phyloP scores from a whole-genome alignment of 73 alveolate genomes.

The Breviolum minutum region DNA sequence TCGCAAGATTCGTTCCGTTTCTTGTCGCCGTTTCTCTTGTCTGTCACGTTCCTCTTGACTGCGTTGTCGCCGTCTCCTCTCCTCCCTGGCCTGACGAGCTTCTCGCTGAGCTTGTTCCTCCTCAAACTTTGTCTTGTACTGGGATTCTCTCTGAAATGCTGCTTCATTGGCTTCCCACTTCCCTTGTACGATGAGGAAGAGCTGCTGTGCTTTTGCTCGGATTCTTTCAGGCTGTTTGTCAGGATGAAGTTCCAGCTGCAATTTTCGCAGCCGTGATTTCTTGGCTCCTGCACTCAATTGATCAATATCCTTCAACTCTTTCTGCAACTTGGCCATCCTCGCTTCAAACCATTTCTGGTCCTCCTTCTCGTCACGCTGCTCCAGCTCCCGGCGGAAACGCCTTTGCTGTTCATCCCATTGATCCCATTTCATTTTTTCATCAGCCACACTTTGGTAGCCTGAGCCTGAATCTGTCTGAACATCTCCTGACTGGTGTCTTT shows the following conservation, averaged over 20 bases:
- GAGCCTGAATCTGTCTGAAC: not conserved
- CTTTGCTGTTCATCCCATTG: conserved; percentile 80
- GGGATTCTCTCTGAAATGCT: conserved; percentile 42
- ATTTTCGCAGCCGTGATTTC: conserved; percentile 36
- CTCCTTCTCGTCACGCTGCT: conserved; percentile 66
- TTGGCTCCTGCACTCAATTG: conserved; percentile 8
- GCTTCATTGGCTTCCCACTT: conserved; percentile 83
- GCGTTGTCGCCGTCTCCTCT: conserved; percentile 47
- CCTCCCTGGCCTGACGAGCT: conserved; percentile 49
- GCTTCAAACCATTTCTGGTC: conserved; percentile 35
- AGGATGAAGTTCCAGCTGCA: conserved; percentile 92
- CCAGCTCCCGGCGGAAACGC: conserved; percentile 44
- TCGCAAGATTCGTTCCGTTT: not conserved
- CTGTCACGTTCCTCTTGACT: conserved; percentile 79
- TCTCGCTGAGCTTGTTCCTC: conserved; percentile 42
- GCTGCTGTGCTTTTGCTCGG: conserved; percentile 61
- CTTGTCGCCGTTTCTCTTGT: conserved; percentile 28
- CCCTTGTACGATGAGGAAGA: conserved; percentile 71
- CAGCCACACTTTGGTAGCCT: conserved; percentile 39
- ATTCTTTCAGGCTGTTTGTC: conserved; percentile 84
- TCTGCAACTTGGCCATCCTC: conserved; percentile 67
- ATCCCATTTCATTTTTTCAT: conserved; percentile 15
- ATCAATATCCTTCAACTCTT: conserved; percentile 48
- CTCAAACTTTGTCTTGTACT: not conserved
- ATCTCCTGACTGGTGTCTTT: not conserved